Evolutionary conservation across 495 filamentous ascomycete genomes (phyloP), one percentile per base, ranked within the genome.

Genomic region (Trichoderma reesei): DNA sequence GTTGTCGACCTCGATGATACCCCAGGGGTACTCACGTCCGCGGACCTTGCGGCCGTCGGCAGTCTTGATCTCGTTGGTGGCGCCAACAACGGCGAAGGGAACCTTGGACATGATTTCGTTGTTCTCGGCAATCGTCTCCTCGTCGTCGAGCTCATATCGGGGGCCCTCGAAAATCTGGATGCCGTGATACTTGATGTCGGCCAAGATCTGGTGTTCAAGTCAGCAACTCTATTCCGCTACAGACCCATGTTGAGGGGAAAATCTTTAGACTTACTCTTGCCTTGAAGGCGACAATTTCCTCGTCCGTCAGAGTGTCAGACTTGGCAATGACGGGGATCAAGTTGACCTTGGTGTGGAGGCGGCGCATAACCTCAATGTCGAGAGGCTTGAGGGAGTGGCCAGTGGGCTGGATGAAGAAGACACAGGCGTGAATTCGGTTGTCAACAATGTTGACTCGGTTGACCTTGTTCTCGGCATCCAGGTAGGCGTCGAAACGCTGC

Each of bases 61-160:
- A 66, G 88, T 92, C 64, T 85, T 87, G 68, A 98, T 90, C 77
- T 98, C 95, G 67, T 85, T 84, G 75, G 96, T 97, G 70, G 93
- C 91, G 80, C 94, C 94, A 65, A 98, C 94, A 65, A 98, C 91
- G 56, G 94, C 94, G 73, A 98, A 98, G 20, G 94, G 94, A 42
- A 98, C 92, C 82, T 98, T 98, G 69, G 95, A 96, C 92, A 98
- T 92, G 76, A 98, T 98, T 81, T 98, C 94, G 78, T 93, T 91
- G 85, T 98, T 98, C 82, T 98, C 94, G 8, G 94, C 94, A 76
- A 98, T 97, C 38, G 94, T 98, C 82, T 98, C 94, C 74, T 98
- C 94, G 67, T 98, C 94, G 73, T 98, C 94, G 62, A 98, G 87
- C 77, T 98, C 94, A 75, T 98, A 98, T 63, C 92, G 90, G 64